Evolutionary conservation across 352 stramenopile genomes (phyloP).

Genomic region (Phytophthora pluvialis): DNA sequence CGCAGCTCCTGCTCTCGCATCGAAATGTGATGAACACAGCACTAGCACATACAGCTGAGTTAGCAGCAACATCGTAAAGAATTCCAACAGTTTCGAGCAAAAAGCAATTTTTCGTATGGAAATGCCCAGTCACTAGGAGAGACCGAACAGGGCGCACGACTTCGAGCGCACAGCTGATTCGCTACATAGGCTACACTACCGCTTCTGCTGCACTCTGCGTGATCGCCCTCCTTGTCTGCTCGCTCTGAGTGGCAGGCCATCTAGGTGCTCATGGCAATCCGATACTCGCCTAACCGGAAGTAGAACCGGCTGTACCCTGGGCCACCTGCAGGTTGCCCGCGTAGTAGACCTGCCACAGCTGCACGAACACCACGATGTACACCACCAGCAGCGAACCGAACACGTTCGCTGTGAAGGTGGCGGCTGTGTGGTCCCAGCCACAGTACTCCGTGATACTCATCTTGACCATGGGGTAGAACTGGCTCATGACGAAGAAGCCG

Average conservation of each 20-base stretch:
- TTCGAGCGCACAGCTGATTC: slow-evolving; percentile 31
- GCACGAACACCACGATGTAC: slow-evolving; percentile 87
- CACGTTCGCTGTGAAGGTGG: slow-evolving; percentile 86
- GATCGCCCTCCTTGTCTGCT: slow-evolving; percentile 11
- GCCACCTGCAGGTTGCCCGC: slow-evolving; percentile 70
- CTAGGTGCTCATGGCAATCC: slow-evolving; percentile 27
- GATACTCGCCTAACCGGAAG: slow-evolving; percentile 33
- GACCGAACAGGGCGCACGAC: slow-evolving; percentile 16
- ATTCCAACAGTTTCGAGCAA: slow-evolving; percentile 19
- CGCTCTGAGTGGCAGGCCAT: not conserved
- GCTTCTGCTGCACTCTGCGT: slow-evolving; percentile 31
- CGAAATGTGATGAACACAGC: too few species aligned
- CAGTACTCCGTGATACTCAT: slow-evolving; percentile 92
- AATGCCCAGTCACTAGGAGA: slow-evolving; percentile 38
- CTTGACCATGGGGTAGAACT: slow-evolving; percentile 92
- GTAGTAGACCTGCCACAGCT: slow-evolving; percentile 90
- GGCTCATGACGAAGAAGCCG: slow-evolving; percentile 85
- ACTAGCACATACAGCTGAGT: too few species aligned
- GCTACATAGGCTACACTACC: slow-evolving; percentile 51
- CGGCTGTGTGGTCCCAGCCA: slow-evolving; percentile 87
- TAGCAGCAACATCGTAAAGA: too few species aligned
- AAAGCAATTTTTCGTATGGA: slow-evolving; percentile 49
- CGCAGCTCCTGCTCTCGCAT: too few species aligned
- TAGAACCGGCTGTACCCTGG: slow-evolving; percentile 44
- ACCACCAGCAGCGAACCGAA: slow-evolving; percentile 86